These are phyloP conservation scores for Globisporangium takayamanum DNA, from an alignment of 352 stramenopile species.

Conservation along the genomic window DNA sequence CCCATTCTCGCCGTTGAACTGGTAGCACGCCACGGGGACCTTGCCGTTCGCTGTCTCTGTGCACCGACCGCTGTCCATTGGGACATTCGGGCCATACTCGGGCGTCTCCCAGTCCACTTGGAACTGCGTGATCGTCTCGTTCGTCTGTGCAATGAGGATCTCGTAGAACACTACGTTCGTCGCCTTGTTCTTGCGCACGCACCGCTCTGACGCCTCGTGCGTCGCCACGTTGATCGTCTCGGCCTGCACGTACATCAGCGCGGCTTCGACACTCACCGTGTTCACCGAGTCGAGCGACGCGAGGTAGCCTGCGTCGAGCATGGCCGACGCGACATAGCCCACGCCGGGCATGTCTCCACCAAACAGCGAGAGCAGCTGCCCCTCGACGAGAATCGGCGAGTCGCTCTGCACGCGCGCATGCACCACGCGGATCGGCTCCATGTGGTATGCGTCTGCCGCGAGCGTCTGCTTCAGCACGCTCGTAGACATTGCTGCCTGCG, in stretches of 20 bases:
- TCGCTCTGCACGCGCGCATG: constrained; percentile 74
- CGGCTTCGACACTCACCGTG: constrained; percentile 34
- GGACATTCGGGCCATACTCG: constrained; percentile 34
- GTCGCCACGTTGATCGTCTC: constrained; percentile 37
- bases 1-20: constrained; percentile 66
- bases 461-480: background rate
- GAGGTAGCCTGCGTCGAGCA: constrained; percentile 53
- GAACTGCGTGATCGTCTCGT: constrained; percentile 67
- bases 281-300: constrained; percentile 50
- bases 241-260: constrained; percentile 45
- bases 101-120: constrained; percentile 40
- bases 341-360: constrained; percentile 39
- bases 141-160: constrained; percentile 67
- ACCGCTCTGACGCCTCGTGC: constrained; percentile 20
- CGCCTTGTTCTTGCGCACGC: constrained; percentile 72
- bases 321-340: constrained; percentile 37
- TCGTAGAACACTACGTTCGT: constrained; percentile 83
- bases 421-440: constrained; percentile 47
- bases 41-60: constrained; percentile 7
- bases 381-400: constrained; percentile 45
- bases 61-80: constrained; percentile 64
- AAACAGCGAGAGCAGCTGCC: constrained; percentile 56
- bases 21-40: constrained; percentile 42
- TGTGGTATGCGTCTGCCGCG: constrained; percentile 28
- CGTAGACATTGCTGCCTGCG: no score